Percentiles rank a stretch among this genome's conserved stretches.
phyloP scores from a whole-genome alignment of 2,329 filamentous ascomycete genomes.

The Teratosphaeria pseudoeucalypti region DNA sequence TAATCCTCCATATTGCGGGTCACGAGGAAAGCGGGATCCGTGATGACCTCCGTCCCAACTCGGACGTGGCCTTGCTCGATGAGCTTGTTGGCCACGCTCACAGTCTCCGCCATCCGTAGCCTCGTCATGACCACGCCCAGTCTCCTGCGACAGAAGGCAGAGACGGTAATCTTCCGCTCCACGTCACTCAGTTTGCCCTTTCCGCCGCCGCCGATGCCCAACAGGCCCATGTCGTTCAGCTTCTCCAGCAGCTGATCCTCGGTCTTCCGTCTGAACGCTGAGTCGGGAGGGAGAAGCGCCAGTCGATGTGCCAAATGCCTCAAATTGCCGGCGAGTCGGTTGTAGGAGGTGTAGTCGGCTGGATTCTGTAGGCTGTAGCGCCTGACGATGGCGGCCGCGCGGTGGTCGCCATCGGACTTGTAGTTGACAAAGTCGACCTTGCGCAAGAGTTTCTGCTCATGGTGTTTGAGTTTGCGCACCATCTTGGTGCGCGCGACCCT shows the following conservation, averaged over 20 bases:
- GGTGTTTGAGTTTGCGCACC: constrained; percentile 93
- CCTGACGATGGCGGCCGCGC: constrained; percentile 66
- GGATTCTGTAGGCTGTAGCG: constrained; percentile 88
- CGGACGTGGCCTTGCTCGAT: constrained; percentile 81
- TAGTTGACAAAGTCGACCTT: constrained; percentile 85
- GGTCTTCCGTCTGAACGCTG: constrained; percentile 67
- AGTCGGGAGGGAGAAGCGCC: constrained; percentile 68
- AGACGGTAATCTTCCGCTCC: constrained; percentile 81
- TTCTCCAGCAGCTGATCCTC: constrained; percentile 85
- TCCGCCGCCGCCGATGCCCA: constrained; percentile 55
- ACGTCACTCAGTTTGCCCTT: constrained; percentile 57
- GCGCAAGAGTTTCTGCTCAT: constrained; percentile 86
- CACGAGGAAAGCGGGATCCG: constrained; percentile 80
- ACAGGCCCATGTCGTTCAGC: constrained; percentile 81
- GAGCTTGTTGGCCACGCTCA: constrained; percentile 69
- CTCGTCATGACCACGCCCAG: constrained; percentile 87
- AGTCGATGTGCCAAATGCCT: constrained; percentile 84
- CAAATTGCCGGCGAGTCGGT: constrained; percentile 49
- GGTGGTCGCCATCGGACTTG: constrained; percentile 76
- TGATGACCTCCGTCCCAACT: constrained; percentile 81
- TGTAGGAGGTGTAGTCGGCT: constrained; percentile 60
- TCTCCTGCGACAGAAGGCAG: constrained; percentile 72
- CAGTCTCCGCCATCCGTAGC: constrained; percentile 81
- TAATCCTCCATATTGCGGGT: constrained; percentile 83
- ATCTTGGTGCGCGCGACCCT: constrained; percentile 40